Base-by-base conservation (phyloP, 1,284 basidiomycete genomes). In the Takashimella koratensis region DNA sequence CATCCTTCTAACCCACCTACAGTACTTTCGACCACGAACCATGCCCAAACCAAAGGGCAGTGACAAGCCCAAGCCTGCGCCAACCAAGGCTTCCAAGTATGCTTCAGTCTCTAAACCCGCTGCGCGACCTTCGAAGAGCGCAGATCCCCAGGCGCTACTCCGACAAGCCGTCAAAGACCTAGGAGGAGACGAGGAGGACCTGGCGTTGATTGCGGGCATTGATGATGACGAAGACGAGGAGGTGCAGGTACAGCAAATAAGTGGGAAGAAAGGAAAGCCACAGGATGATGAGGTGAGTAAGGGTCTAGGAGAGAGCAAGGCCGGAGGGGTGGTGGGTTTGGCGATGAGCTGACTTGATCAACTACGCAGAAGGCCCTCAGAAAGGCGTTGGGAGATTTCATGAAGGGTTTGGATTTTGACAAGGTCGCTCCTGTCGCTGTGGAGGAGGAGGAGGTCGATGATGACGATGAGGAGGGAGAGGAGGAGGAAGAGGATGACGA, bases 321-420 rank as follows among this genome's bases (percentile, higher is more conserved):
- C 30, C 68, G 70, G 44, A 63, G 68, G 48, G 47, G 60, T 63
- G 2, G 5, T 20, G 19, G 19, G 21, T 36, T 13, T 20, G 23
- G 51, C 5, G 13, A 3, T 12, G 49, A 13, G 49, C 5, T 12
- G 25, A 13, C 43, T 64, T 81, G 78, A 74, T 44, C 8, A 22
- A 36, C 11, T 41, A n/a, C 12, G 4, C 52, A 77, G 76, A 73
- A 80, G 54, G 64, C 70, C 24, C 76, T 85, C 13, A 75, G 79
- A 42, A 79, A 79, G 30, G 84, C 84, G 59, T 76, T 87, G 16
- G 78, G 82, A 2, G 79, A 80, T 47, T 84, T 86, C 67, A 76
- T 86, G 64, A 81, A 82, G 60, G 79, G 74, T 1, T 74, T 86
- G 39, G 80, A 83, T 59, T 78, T 83, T 47, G 68, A 64, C 19